These are phyloP conservation scores for Penicillium palitans DNA, from an alignment of 2,329 filamentous ascomycete genomes.

Conservation along the genomic window DNA sequence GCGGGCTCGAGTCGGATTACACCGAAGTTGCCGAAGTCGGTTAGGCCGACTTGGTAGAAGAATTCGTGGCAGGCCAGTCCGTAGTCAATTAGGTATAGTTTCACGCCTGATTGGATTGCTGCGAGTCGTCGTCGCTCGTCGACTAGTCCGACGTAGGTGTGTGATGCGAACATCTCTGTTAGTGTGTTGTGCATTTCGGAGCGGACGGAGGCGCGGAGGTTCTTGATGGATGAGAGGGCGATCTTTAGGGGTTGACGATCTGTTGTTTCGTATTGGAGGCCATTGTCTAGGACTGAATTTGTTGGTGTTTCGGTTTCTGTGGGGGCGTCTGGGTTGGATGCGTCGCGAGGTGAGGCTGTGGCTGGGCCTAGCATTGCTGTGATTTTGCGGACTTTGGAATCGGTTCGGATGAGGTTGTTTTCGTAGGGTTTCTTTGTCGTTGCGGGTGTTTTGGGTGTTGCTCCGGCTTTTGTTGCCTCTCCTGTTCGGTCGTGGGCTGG, in stretches of 20 bases:
- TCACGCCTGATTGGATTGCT: constrained; percentile 91
- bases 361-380: constrained; percentile 85
- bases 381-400: constrained; percentile 86
- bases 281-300: constrained; percentile 42
- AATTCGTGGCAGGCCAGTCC: constrained; percentile 83
- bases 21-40: constrained; percentile 95
- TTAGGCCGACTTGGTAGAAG: constrained; percentile 92
- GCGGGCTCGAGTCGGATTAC: constrained; percentile 76
- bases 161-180: constrained; percentile 80
- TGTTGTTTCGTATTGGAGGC: constrained; percentile 68
- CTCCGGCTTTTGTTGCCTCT: constrained; percentile 35
- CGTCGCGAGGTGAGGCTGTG: constrained; percentile 14
- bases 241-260: constrained; percentile 70
- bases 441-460: constrained; percentile 39
- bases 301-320: constrained; percentile 37
- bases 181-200: constrained; percentile 80
- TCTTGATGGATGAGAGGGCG: constrained; percentile 79
- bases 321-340: constrained; percentile 27
- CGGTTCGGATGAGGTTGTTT: constrained; percentile 87
- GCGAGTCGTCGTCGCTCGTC: constrained; percentile 82
- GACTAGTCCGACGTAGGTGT: constrained; percentile 91
- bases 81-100: constrained; percentile 90
- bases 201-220: constrained; percentile 77
- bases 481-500: constrained; percentile 33
- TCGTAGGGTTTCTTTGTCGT: constrained; percentile 64